phyloP scores from a whole-genome alignment of 1,139 yeast genomes.

The Zygosaccharomyces pseudobailii region DNA sequence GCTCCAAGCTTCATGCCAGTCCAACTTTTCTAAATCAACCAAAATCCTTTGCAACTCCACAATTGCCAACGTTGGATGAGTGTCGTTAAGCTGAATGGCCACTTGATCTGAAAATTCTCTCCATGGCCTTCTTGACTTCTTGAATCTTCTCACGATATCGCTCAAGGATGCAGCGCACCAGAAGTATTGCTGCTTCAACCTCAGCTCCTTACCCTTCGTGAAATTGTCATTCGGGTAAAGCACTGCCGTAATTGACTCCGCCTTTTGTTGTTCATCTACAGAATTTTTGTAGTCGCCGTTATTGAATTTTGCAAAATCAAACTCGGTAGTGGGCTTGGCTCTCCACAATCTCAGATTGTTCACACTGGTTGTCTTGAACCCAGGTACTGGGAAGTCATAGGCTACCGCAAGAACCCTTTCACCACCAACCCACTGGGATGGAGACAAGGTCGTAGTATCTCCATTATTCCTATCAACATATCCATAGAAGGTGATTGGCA shows the following conservation, averaged over 20 bases:
- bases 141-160: conserved; percentile 86
- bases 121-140: conserved; percentile 78
- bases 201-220: conserved; percentile 83
- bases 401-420: conserved; percentile 87
- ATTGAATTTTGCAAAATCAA: conserved; percentile 88
- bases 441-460: conserved; percentile 45
- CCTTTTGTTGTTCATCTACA: conserved; percentile 77
- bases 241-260: conserved; percentile 89
- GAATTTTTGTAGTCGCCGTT: conserved; percentile 88
- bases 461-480: conserved; percentile 61
- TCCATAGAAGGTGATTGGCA: conserved; percentile 92
- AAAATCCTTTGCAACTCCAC: conserved; percentile 85
- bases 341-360: conserved; percentile 90
- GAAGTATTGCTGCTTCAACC: conserved; percentile 92
- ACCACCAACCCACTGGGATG: conserved; percentile 74
- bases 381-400: conserved; percentile 93
- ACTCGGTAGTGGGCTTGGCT: conserved; percentile 84
- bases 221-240: conserved; percentile 91
- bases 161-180: conserved; percentile 95
- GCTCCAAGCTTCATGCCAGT: conserved; percentile 82
- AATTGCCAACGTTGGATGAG: conserved; percentile 93
- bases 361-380: conserved; percentile 76
- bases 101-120: conserved; percentile 75
- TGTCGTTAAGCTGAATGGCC: conserved; percentile 91
- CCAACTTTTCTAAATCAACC: conserved; percentile 75